Conservation (phyloP, 139 green algal species). For the Tetratostichococcus sp. region DNA sequence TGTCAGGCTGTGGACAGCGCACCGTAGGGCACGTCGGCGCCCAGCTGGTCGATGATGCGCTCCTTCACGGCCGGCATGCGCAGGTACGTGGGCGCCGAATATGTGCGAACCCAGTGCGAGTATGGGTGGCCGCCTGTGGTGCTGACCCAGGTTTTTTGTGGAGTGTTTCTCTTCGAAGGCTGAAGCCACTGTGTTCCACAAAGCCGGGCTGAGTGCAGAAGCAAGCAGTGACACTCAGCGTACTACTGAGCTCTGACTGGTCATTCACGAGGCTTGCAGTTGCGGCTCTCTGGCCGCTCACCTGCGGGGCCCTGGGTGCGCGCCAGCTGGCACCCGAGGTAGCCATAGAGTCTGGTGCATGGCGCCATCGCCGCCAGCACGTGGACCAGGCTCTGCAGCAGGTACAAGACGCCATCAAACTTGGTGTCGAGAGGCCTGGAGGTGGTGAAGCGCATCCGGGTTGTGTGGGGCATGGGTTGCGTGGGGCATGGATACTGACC, state of each 20-base stretch:
- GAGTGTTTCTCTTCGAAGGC: too few relatives aligned
- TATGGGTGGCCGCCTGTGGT: conserved; percentile 29
- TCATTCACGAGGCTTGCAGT: too few relatives aligned
- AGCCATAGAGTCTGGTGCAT: conserved; percentile 72
- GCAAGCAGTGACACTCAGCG: too few relatives aligned
- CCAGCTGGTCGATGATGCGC: conserved; percentile 37
- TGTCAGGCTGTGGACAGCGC: too few relatives aligned
- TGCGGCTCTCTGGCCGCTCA: neutral
- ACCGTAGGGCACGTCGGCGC: conserved; percentile 19
- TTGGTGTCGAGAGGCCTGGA: too few relatives aligned
- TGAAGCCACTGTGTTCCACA: too few relatives aligned
- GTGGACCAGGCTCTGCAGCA: conserved; percentile 38
- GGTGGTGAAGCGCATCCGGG: too few relatives aligned
- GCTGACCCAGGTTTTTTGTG: too few relatives aligned
- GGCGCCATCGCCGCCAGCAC: conserved; percentile 70
- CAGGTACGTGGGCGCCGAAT: conserved; percentile 51
- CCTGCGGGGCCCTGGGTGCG: too few relatives aligned
- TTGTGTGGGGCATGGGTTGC: too few relatives aligned
- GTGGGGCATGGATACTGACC: conserved; percentile 4
- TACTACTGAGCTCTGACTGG: too few relatives aligned
- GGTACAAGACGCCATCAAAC: neutral
- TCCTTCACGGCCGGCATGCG: conserved; percentile 31
- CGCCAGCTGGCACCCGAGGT: conserved; percentile 57
- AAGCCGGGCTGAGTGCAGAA: too few relatives aligned
- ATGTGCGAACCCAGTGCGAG: conserved; percentile 62